phyloP scores from a whole-genome alignment of 192 early-diverging fungal genomes.

The Backusella morwellensis region DNA sequence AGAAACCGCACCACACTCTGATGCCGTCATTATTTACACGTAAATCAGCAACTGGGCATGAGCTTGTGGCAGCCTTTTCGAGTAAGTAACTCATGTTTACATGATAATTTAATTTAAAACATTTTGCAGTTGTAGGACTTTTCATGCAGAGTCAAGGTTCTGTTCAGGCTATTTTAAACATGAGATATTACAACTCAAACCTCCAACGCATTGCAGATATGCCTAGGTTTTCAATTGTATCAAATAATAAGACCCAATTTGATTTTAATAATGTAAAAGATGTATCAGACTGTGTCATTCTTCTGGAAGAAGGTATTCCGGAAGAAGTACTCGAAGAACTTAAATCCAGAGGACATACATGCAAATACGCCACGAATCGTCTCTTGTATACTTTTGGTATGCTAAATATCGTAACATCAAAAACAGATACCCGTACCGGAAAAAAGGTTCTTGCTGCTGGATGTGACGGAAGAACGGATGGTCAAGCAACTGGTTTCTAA shows the following conservation, averaged over 20 bases:
- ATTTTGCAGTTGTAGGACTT: slow-evolving; percentile 59
- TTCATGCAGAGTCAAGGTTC: slow-evolving; percentile 84
- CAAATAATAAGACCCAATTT: slow-evolving; percentile 26
- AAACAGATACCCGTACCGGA: slow-evolving; percentile 39
- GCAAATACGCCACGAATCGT: neutral
- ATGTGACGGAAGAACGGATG: slow-evolving; percentile 56
- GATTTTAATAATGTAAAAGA: slow-evolving; percentile 11
- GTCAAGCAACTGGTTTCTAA: slow-evolving; percentile 49
- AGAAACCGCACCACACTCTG: slow-evolving; percentile 80
- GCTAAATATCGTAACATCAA: slow-evolving; percentile 62
- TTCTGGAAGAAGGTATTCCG: slow-evolving; percentile 63
- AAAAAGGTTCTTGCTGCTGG: slow-evolving; percentile 45
- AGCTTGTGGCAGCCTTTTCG: slow-evolving; percentile 47
- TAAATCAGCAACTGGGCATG: slow-evolving; percentile 24
- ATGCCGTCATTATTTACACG: slow-evolving; percentile 65
- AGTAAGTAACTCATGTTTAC: slow-evolving; percentile 7
- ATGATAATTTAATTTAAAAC: no score
- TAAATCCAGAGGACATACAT: slow-evolving; percentile 55
- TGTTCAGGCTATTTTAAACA: slow-evolving; percentile 71
- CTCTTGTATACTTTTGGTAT: slow-evolving; percentile 56
- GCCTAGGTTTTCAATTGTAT: slow-evolving; percentile 62
- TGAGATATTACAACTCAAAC: slow-evolving; percentile 50
- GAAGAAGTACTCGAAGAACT: slow-evolving; percentile 44
- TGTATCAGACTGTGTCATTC: slow-evolving; percentile 36
- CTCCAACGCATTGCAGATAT: slow-evolving; percentile 68